Evolutionary conservation across 306 rosid genomes (phyloP), one percentile per base, ranked within the genome.

Genomic region (Cicer pinnatifidum): DNA sequence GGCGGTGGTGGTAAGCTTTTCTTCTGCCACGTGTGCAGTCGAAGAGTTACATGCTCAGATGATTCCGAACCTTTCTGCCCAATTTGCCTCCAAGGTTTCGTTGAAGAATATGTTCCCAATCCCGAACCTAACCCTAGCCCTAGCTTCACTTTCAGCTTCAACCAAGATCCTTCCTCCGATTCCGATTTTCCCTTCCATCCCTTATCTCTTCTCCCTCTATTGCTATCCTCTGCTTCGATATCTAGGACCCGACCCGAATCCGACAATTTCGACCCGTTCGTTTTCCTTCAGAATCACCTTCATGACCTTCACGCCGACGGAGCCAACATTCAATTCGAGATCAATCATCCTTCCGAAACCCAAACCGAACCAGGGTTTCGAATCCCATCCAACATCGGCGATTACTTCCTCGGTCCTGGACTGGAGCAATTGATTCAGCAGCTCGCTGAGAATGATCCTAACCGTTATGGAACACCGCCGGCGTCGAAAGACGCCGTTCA

Each of bases 361-460:
- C 96, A 88, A 17, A 84, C 90, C 1, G 97, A 91, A 35, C 73
- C 85, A 1, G 82, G 82, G 17, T 78, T 89, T 20, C 93, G 89
- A 9, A 75, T 82, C 1, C 76, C 92, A 0, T 6, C 82, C 28
- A 91, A 88, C 77, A 60, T 94, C 6, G 98, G 98, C 7, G 98
- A 94, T 73, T 94, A 94, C 88, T 91, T 89, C 57, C 90, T 94
- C 1, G 97, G 98, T 11, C 96, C 97, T 0, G 98, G 98, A 2
- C 85, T 94, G 3, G 98, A 94, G 87, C 98, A 94, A 66, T 78
- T 94, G 89, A 94, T 94, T 52, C 98, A 94, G 71, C 98, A 91
- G 84, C 92, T 94, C 1, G 98, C 98, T 0, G 98, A 94, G 86
- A 94, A 94, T 15, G 97, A 94, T 43, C 98, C 98, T 0, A 94